Conservation (phyloP, 371 early-diverging fungal genomes). For the Vairimorpha necatrix region DNA sequence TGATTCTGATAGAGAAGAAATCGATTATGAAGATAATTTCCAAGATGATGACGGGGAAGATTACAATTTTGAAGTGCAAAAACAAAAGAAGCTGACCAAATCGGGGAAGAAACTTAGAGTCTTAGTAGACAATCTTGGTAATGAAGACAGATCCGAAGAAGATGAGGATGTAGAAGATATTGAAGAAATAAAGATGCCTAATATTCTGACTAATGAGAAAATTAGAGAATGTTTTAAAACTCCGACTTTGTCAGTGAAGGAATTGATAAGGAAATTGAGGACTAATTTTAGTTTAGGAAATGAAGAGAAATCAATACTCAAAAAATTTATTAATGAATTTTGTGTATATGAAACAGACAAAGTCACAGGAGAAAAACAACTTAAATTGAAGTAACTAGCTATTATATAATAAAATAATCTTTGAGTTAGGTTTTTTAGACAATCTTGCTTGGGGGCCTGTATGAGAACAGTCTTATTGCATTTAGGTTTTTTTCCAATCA, state of each 20-base stretch:
- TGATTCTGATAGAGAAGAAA: conserved; percentile 54
- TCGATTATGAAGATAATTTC: conserved; percentile 64
- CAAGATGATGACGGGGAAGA: conserved; percentile 65
- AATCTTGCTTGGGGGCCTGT: too few relatives aligned
- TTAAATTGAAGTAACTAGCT: conserved; percentile 35
- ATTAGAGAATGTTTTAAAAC: conserved; percentile 27
- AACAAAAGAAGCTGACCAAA: conserved; percentile 48
- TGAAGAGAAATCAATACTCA: conserved; percentile 39
- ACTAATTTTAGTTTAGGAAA: conserved; percentile 47
- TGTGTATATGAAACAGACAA: conserved; percentile 43
- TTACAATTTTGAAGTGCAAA: conserved; percentile 29
- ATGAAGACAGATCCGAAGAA: conserved; percentile 26
- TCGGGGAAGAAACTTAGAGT: conserved; percentile 56
- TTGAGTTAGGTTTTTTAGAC: too few relatives aligned
- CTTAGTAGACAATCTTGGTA: conserved; percentile 51
- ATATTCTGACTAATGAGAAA: conserved; percentile 25
- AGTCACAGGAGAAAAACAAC: conserved; percentile 41
- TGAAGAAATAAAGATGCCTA: neutral
- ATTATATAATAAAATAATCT: neutral
- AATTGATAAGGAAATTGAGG: conserved; percentile 43
- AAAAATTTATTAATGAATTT: conserved; percentile 52
- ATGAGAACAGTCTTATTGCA: too few relatives aligned
- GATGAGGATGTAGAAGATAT: conserved; percentile 15
- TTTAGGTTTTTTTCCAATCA: too few relatives aligned
- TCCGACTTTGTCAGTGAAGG: conserved; percentile 32